Conservation (phyloP, 352 stramenopile species). For the Blastocystis sp. region DNA sequence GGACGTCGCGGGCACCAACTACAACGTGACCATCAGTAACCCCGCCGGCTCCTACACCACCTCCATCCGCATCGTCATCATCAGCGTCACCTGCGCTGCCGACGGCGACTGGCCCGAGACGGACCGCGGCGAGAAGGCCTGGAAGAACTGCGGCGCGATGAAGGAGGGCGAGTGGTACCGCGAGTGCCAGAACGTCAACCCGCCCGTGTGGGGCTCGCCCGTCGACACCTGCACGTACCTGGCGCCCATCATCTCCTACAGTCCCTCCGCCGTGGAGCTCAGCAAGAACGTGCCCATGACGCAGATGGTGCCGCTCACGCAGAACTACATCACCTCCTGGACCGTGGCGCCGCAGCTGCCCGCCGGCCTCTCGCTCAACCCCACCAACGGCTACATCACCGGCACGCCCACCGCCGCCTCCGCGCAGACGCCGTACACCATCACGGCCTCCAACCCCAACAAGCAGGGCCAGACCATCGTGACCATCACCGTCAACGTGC, state of each 20-base stretch:
- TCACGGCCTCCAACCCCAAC: slow-evolving; percentile 27
- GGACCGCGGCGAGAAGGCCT: slow-evolving; percentile 47
- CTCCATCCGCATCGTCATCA: slow-evolving; percentile 45
- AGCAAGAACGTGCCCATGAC: slow-evolving; percentile 51
- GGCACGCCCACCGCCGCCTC: slow-evolving; percentile 40
- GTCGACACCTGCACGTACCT: slow-evolving; percentile 53
- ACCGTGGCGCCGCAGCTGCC: slow-evolving; percentile 15
- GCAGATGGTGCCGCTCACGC: slow-evolving; percentile 4
- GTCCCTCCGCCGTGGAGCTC: background rate
- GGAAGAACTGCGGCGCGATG: slow-evolving; percentile 43
- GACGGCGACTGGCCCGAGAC: slow-evolving; percentile 44
- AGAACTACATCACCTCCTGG: slow-evolving; percentile 16
- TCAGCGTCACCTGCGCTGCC: slow-evolving; percentile 37
- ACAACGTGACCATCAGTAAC: slow-evolving; percentile 60
- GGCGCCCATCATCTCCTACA: slow-evolving; percentile 42
- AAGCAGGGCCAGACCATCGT: slow-evolving; percentile 11
- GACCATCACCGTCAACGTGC: slow-evolving; percentile 37
- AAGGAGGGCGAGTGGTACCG: slow-evolving; percentile 36
- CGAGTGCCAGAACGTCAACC: slow-evolving; percentile 6
- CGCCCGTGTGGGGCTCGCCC: slow-evolving; percentile 35
- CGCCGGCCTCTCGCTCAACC: slow-evolving; percentile 44
- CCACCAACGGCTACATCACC: slow-evolving; percentile 40
- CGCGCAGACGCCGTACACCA: background rate
- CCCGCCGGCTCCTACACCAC: slow-evolving; percentile 32
- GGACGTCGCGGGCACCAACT: slow-evolving; percentile 12